Percentiles rank a stretch among this genome's conserved stretches.
These are phyloP conservation scores for Elaeis oleifera DNA, from an alignment of 202 grass and related monocot genomes.

Conservation along the genomic window DNA sequence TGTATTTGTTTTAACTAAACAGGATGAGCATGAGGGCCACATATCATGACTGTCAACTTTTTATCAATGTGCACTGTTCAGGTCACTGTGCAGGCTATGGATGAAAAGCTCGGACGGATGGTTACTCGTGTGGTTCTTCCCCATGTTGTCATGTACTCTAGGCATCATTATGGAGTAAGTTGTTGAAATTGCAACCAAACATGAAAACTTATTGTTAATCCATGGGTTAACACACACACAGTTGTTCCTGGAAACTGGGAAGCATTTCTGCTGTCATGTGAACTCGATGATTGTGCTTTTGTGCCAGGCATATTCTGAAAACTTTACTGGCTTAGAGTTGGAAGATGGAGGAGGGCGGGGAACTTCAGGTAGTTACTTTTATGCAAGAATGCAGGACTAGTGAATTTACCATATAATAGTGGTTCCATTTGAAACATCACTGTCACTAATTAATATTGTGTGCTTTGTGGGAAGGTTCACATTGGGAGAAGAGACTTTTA, in stretches of 20 bases:
- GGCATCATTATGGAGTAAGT: conserved; percentile 96
- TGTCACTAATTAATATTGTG: not conserved
- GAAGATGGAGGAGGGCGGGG: conserved; percentile 98
- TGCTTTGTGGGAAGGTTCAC: conserved; percentile 48
- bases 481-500: conserved; percentile 98
- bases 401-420: too few species aligned
- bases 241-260: conserved; percentile 3
- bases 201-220: not conserved
- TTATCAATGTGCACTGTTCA: conserved; percentile 17
- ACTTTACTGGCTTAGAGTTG: conserved; percentile 92
- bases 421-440: too few species aligned
- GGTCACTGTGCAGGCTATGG: conserved; percentile 83
- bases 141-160: conserved; percentile 93
- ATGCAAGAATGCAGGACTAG: too few species aligned
- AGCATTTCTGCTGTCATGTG: not conserved
- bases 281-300: not conserved
- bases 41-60: conserved; percentile 5
- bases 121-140: conserved; percentile 88
- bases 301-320: conserved; percentile 81
- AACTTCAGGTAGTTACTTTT: conserved; percentile 67
- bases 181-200: conserved; percentile 14
- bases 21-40: too few species aligned
- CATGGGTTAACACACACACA: not conserved
- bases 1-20: conserved; percentile 6
- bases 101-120: conserved; percentile 91